Percentiles rank a stretch among this genome's conserved stretches.
Conservation (phyloP, 257 asterid genomes). For the Nicotiana tabacum region DNA sequence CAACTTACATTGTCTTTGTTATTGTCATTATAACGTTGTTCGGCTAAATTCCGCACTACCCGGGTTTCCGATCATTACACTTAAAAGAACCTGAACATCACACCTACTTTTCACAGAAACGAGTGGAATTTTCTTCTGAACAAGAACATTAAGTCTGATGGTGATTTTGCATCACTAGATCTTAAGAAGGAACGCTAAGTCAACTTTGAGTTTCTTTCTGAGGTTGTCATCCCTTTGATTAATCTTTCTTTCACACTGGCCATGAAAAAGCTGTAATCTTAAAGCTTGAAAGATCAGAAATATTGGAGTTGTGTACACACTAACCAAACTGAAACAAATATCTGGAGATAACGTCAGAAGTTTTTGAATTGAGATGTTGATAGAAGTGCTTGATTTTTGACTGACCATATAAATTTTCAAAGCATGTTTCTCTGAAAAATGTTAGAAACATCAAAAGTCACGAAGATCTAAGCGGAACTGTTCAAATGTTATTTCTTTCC, state of each 20-base stretch:
- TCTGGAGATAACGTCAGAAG: not conserved
- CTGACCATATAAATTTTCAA: not conserved
- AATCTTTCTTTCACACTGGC: not conserved
- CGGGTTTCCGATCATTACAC: no score
- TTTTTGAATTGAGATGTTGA: not conserved
- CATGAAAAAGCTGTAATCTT: not conserved
- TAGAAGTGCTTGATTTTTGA: not conserved
- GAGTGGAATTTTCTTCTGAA: not conserved
- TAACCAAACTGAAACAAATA: not conserved
- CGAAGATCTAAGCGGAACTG: not conserved
- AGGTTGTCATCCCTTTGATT: not conserved
- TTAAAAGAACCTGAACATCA: not conserved
- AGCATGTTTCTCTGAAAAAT: not conserved
- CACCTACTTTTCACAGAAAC: not conserved
- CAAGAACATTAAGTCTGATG: not conserved
- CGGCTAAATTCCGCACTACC: no score
- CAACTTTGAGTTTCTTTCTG: not conserved
- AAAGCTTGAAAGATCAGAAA: not conserved
- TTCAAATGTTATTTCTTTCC: not conserved
- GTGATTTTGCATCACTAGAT: not conserved
- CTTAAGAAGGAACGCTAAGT: not conserved
- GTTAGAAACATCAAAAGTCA: not conserved
- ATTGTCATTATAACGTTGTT: no score
- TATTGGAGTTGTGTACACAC: not conserved
- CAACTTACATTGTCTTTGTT: no score